Percentiles rank a stretch among this genome's conserved stretches.
Evolutionary conservation across 495 filamentous ascomycete genomes (phyloP).

Genomic region (Penicillium bovifimosum): DNA sequence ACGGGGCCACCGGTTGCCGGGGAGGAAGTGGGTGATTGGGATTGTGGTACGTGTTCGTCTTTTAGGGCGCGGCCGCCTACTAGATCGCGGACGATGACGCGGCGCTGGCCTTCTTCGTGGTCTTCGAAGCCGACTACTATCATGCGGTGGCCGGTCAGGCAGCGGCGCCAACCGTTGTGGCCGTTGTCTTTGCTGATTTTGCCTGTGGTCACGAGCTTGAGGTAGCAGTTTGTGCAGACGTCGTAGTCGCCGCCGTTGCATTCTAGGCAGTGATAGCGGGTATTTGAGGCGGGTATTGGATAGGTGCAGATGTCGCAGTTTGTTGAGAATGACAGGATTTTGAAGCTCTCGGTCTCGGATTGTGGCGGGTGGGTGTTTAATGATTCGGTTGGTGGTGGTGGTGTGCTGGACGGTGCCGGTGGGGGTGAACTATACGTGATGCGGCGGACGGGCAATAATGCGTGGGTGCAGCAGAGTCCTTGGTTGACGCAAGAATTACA

Average conservation of each 20-base stretch:
- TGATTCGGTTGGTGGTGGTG: constrained; percentile 17
- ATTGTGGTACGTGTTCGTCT: constrained; percentile 40
- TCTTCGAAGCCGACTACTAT: constrained; percentile 70
- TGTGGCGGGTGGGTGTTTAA: constrained; percentile 17
- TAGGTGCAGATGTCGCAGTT: constrained; percentile 70
- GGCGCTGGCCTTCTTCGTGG: constrained; percentile 48
- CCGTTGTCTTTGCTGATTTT: constrained; percentile 70
- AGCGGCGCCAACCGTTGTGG: constrained; percentile 72
- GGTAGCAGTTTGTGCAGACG: constrained; percentile 73
- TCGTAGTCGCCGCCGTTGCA: constrained; percentile 77
- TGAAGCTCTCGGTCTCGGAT: constrained; percentile 40
- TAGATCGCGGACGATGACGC: constrained; percentile 56
- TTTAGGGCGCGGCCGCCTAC: constrained; percentile 65
- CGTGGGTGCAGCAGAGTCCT: constrained; percentile 70
- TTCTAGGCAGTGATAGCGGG: constrained; percentile 68
- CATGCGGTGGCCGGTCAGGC: constrained; percentile 77
- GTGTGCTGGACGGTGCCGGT: constrained; percentile 12
- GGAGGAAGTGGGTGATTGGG: constrained; percentile 9
- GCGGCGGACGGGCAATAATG: constrained; percentile 61
- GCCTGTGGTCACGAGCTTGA: constrained; percentile 51
- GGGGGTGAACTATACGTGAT: constrained; percentile 21
- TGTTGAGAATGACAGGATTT: constrained; percentile 60
- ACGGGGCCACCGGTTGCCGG: constrained; percentile 8
- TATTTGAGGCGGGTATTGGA: constrained; percentile 60
- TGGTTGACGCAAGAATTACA: constrained; percentile 77